Base-by-base conservation (phyloP, 1,284 basidiomycete genomes). In the Trichosporon ovoides region DNA sequence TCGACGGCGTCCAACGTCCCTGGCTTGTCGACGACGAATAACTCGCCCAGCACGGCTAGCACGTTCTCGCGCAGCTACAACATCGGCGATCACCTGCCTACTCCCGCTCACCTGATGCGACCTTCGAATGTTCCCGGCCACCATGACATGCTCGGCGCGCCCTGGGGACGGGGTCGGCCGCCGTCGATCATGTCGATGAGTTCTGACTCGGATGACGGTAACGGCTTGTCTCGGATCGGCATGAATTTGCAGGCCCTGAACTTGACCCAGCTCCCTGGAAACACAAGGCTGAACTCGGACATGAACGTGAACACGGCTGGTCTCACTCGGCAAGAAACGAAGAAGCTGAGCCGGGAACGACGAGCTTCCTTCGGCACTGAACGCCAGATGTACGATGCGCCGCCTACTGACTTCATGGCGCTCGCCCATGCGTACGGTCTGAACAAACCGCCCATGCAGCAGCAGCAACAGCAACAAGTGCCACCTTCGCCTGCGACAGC, bases 271-370 rank as follows among this genome's bases (percentile, higher is more conserved):
- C 14, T 48, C 14, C 43, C 43, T 10, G 43, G 43, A 22, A 48
- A 48, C 43, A 12, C 22, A 14, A 48, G 14, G 43, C 24, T 48
- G 22, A 48, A 48, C 43, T 6, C 43, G 43, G 43, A 48, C 43
- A 48, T 48, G 43, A 48, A 48, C 24, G 43, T 48, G 43, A 48
- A 48, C n/a, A 48, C 43, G 22, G 43, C 43, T 3, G 43, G 43
- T n/a, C 16, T 48, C 22, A 48, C 43, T 7, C 24, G 43, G 24
- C 43, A 24, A 7, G 43, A 48, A 22, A 48, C 43, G 43, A 48
- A 48, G 43, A 48, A 48, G 43, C 24, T 48, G 22, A 28, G 43
- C 43, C 43, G 43, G 12, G 43, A 48, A 22, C 43, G 43, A 22
- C 43, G 43, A 7, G 43, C 43, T 7, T 48, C 43, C 11, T 48